A percentile compares a stretch with the other conserved stretches of the same genome.
These are phyloP conservation scores for Thelephora terrestris DNA, from an alignment of 1,284 basidiomycete genomes.

Conservation along the genomic window DNA sequence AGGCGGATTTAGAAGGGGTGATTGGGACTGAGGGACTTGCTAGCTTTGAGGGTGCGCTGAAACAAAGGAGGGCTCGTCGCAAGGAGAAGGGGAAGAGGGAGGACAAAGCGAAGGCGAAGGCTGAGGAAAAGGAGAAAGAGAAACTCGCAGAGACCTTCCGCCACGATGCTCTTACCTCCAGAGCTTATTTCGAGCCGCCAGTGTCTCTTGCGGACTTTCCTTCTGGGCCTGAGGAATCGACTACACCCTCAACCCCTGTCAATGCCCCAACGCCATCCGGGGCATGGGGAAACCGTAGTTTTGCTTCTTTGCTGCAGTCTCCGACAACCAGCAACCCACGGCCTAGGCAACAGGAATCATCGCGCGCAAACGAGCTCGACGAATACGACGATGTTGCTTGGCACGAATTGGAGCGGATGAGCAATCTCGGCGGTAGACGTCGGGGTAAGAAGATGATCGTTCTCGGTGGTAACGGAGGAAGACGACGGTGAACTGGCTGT, in stretches of 20 bases:
- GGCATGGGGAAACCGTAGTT: slow-evolving; percentile 70
- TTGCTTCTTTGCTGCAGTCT: slow-evolving; percentile 63
- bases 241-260: slow-evolving; percentile 12
- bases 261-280: slow-evolving; percentile 26
- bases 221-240: background rate
- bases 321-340: slow-evolving; percentile 14
- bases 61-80: slow-evolving; percentile 63
- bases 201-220: no score
- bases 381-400: slow-evolving; percentile 77
- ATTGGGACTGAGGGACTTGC: slow-evolving; percentile 65
- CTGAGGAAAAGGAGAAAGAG: slow-evolving; percentile 65
- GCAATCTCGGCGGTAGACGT: slow-evolving; percentile 39
- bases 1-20: slow-evolving; percentile 73
- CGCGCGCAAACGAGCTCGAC: slow-evolving; percentile 24
- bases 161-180: slow-evolving; percentile 11
- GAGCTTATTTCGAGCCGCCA: no score
- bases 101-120: slow-evolving; percentile 66
- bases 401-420: slow-evolving; percentile 66
- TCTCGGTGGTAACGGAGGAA: slow-evolving; percentile 44
- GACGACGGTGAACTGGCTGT: slow-evolving; percentile 15
- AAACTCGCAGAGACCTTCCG: slow-evolving; percentile 22
- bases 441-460: slow-evolving; percentile 58
- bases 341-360: slow-evolving; percentile 15
- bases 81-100: slow-evolving; percentile 76
- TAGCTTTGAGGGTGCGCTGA: slow-evolving; percentile 73